Evolutionary conservation across 2,329 filamentous ascomycete genomes (phyloP).

Genomic region (Scedosporium apiospermum): DNA sequence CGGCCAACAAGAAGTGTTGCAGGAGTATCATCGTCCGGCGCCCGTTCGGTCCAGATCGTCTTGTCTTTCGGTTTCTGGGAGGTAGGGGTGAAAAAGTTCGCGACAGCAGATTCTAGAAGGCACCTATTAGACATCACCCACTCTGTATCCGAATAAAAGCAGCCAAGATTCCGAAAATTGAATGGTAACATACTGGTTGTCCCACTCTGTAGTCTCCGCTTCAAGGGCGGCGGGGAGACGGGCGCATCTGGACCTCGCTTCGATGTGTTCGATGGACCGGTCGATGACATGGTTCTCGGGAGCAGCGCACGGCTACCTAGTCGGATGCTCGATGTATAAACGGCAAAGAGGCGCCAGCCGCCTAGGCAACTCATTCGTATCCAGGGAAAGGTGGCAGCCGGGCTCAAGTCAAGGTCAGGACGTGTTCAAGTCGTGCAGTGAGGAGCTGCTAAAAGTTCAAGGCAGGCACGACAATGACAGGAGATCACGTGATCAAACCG

Average conservation of each 20-base stretch:
- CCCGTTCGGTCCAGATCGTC: constrained; percentile 61
- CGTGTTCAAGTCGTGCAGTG: not conserved
- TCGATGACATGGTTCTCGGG: not conserved
- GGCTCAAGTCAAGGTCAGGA: too few relatives aligned
- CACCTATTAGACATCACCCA: constrained; percentile 9
- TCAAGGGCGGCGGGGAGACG: constrained; percentile 35
- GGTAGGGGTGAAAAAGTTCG: constrained; percentile 78
- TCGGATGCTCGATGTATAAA: not conserved
- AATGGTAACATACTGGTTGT: constrained; percentile 34
- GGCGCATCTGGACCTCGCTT: constrained; percentile 8
- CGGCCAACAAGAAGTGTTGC: constrained; percentile 65
- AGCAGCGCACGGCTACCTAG: not conserved
- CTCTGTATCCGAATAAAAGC: not conserved
- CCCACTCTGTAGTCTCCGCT: constrained; percentile 40
- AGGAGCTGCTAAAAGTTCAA: constrained; percentile 2
- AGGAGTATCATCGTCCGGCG: constrained; percentile 36
- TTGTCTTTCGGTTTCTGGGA: constrained; percentile 78
- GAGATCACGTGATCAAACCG: constrained; percentile 19
- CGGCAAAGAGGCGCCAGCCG: not conserved
- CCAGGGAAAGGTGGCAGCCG: not conserved
- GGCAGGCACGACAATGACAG: constrained; percentile 14
- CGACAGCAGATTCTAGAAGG: constrained; percentile 53
- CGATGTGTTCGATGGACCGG: not conserved
- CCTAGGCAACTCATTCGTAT: not conserved
- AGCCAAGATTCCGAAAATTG: not conserved